Evolutionary conservation across 2,329 filamentous ascomycete genomes (phyloP).

Genomic region (Monilinia laxa): DNA sequence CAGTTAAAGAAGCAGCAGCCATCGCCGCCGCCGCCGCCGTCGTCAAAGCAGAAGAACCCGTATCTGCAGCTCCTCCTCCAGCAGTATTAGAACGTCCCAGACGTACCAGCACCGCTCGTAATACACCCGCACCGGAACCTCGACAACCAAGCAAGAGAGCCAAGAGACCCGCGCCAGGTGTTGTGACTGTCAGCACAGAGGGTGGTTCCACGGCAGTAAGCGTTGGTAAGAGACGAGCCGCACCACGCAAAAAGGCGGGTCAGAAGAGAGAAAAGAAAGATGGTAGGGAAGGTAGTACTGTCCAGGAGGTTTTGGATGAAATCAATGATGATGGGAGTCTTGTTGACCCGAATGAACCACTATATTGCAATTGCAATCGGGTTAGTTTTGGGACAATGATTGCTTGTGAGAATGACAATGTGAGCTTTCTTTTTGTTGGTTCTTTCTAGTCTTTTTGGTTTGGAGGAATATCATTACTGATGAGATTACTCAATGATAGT

Average conservation of each 20-base stretch:
- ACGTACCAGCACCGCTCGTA: slow-evolving; percentile 43
- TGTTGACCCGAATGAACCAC: slow-evolving; percentile 72
- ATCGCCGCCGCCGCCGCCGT: slow-evolving; percentile 18
- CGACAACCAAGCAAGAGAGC: slow-evolving; percentile 55
- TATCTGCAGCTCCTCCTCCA: slow-evolving; percentile 22
- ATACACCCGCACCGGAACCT: slow-evolving; percentile 45
- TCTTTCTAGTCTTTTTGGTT: slow-evolving; percentile 9
- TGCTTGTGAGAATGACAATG: slow-evolving; percentile 74
- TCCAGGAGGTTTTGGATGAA: slow-evolving; percentile 55
- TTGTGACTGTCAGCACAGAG: slow-evolving; percentile 53
- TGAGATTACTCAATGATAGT: slow-evolving; percentile 48
- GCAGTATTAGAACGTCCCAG: slow-evolving; percentile 38
- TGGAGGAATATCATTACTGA: neutral
- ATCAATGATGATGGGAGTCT: slow-evolving; percentile 66
- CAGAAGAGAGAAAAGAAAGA: slow-evolving; percentile 44
- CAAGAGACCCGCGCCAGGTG: slow-evolving; percentile 70
- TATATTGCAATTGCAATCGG: slow-evolving; percentile 76
- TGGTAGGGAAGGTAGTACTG: slow-evolving; percentile 45
- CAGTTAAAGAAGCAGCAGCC: slow-evolving; percentile 32
- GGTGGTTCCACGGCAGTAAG: slow-evolving; percentile 55
- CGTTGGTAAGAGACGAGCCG: slow-evolving; percentile 69
- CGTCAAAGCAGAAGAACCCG: slow-evolving; percentile 33
- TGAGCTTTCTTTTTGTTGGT: slow-evolving; percentile 47
- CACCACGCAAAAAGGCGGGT: slow-evolving; percentile 63
- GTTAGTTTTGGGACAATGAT: slow-evolving; percentile 85